Evolutionary conservation across 2,329 filamentous ascomycete species (phyloP), one percentile per base, ranked within the genome.

Genomic region (Trichoderma oligosporum): DNA sequence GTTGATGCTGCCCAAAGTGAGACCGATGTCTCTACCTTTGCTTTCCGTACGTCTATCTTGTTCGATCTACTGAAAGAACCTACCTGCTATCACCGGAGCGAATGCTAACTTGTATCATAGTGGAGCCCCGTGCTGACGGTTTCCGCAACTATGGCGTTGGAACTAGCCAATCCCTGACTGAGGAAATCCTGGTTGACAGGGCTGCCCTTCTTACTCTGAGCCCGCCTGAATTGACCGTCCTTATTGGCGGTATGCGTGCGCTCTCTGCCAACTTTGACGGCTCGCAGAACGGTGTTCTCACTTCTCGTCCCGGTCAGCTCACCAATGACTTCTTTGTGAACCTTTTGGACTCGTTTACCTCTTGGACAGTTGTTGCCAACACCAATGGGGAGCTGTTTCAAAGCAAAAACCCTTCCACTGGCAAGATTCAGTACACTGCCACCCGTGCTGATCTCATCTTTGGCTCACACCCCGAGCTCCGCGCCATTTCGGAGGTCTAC

Each of bases 271-370:
- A 91, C 78, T 89, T 78, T 62, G 86, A 91, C 63, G 84, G 84
- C 42, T 88, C 86, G 0, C 69, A 75, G 18, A 71, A 81, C 58
- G 88, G 88, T 59, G 79, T 91, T 53, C 78, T 91, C 66, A 91
- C 88, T 56, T 77, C 79, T 63, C 77, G 76, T 11, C 84, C 86
- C 1, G 88, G 88, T 45, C 73, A 82, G 65, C 78, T 91, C 65
- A 88, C 84, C 67, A 90, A 88, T 72, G 88, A 91, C 74, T 91
- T 89, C 80, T 91, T 91, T 68, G 80, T 88, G 72, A 90, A 91
- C 75, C 77, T 91, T 2, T 81, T 91, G 18, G 86, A 89, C 67
- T 82, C 79, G 65, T 75, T 72, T 70, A 87, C 80, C 9, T 75
- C 73, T n/a, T 91, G 88, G 88, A 60, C 63, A 7, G 48, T 52